Percentiles rank a stretch among this genome's conserved stretches.
Evolutionary conservation across 1,284 basidiomycete genomes (phyloP).

Genomic region (Farysia itapuensis): DNA sequence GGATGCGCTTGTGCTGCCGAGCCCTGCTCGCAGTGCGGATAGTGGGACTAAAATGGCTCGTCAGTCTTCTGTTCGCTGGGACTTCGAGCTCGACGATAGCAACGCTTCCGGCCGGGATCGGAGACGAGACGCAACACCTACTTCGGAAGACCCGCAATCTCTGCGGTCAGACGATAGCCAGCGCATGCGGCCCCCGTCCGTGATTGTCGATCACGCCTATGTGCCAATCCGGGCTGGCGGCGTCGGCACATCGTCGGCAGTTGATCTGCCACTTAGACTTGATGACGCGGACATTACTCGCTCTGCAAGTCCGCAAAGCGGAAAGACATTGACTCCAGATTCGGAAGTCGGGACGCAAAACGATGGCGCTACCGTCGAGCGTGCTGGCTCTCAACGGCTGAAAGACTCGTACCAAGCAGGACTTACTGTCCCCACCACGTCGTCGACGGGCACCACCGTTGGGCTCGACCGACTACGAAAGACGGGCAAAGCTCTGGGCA

Average conservation of each 20-base stretch:
- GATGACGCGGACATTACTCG: neutral
- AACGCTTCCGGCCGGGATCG: too few species aligned
- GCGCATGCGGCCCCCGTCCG: slow-evolving; percentile 11
- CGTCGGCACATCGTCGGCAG: slow-evolving; percentile 8
- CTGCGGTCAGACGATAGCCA: neutral
- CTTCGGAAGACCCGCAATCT: neutral
- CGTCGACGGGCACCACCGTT: slow-evolving; percentile 19
- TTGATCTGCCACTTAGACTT: neutral
- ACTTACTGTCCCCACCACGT: slow-evolving; percentile 16
- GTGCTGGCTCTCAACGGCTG: slow-evolving; percentile 24
- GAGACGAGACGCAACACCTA: too few species aligned
- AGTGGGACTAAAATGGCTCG: too few species aligned
- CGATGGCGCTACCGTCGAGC: neutral
- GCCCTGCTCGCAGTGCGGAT: too few species aligned
- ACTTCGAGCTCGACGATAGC: slow-evolving; percentile 7
- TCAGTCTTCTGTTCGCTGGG: slow-evolving; percentile 27
- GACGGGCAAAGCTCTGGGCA: slow-evolving; percentile 15
- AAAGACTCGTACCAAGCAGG: slow-evolving; percentile 20
- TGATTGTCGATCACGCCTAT: slow-evolving; percentile 21
- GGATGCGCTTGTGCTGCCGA: too few species aligned
- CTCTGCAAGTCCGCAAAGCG: neutral
- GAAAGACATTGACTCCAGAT: neutral
- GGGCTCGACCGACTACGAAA: slow-evolving; percentile 28
- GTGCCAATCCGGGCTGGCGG: slow-evolving; percentile 28
- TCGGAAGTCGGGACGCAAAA: neutral